Conservation (phyloP, 306 rosid species). For the Boehmeria nivea region DNA sequence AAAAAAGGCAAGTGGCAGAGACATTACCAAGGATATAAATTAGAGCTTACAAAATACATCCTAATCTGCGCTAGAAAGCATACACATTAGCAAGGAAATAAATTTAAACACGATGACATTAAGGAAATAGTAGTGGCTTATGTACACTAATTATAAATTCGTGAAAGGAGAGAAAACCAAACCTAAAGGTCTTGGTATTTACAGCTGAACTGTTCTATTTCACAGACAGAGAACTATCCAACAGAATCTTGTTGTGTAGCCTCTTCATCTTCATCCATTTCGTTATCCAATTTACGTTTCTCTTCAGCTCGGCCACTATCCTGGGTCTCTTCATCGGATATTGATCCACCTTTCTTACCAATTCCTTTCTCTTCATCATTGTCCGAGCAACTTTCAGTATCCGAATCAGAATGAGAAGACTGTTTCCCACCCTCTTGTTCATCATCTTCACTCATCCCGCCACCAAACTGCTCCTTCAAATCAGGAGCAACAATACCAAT, state of each 20-base stretch:
- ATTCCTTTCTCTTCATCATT: slow-evolving; percentile 24
- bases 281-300: slow-evolving; percentile 40
- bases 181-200: slow-evolving; percentile 5
- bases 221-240: slow-evolving; percentile 23
- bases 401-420: slow-evolving; percentile 35
- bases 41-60: too few species aligned
- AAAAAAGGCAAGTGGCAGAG: too few species aligned
- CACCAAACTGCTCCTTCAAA: slow-evolving; percentile 57
- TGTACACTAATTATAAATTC: neutral
- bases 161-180: neutral
- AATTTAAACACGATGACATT: neutral
- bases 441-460: slow-evolving; percentile 28
- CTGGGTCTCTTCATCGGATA: slow-evolving; percentile 69
- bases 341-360: slow-evolving; percentile 30
- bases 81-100: neutral
- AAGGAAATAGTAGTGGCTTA: neutral
- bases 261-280: slow-evolving; percentile 69
- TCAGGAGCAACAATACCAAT: slow-evolving; percentile 89
- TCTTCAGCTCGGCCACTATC: slow-evolving; percentile 35
- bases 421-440: slow-evolving; percentile 28
- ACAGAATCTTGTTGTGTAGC: slow-evolving; percentile 58
- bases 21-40: too few species aligned
- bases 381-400: slow-evolving; percentile 48
- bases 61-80: too few species aligned
- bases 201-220: slow-evolving; percentile 18